Evolutionary conservation across 2,329 filamentous ascomycete species (phyloP).

Genomic region (Akanthomyces dipterigenus): DNA sequence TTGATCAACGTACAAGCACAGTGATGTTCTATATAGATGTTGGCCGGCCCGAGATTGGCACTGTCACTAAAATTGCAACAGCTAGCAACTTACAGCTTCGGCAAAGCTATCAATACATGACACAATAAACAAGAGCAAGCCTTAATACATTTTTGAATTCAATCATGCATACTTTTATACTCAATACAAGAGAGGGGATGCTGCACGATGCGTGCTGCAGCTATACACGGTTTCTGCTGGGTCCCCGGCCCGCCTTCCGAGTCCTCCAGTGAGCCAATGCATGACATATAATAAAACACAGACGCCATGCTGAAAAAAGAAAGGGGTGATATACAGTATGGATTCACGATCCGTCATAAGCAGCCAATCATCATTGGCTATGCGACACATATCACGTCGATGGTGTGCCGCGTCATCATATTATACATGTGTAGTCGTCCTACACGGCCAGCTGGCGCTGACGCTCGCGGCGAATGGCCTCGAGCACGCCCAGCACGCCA

Average conservation of each 20-base stretch:
- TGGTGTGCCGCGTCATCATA: background rate
- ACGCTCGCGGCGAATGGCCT: conserved; percentile 43
- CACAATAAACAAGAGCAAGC: background rate
- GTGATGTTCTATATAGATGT: too few relatives aligned
- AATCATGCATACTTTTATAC: conserved; percentile 16
- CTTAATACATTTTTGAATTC: conserved; percentile 9
- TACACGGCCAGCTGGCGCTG: conserved; percentile 22
- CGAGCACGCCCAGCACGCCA: conserved; percentile 51
- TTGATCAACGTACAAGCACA: too few relatives aligned
- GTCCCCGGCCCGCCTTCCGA: conserved; percentile 7
- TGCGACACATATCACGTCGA: conserved; percentile 1
- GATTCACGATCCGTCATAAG: conserved; percentile 18
- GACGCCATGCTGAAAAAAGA: conserved; percentile 30
- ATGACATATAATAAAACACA: conserved; percentile 19
- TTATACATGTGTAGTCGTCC: conserved; percentile 3
- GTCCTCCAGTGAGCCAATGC: background rate
- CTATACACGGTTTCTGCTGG: conserved; percentile 18
- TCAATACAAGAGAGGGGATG: conserved; percentile 35
- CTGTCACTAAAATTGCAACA: too few relatives aligned
- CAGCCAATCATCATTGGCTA: background rate
- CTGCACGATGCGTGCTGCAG: conserved; percentile 24
- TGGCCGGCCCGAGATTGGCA: too few relatives aligned
- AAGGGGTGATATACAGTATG: conserved; percentile 27
- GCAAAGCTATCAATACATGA: background rate
- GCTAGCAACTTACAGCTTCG: background rate